A percentile compares a stretch with the other conserved stretches of the same genome.
phyloP scores from a whole-genome alignment of 139 green algal species.

The Chlorella sp. region DNA sequence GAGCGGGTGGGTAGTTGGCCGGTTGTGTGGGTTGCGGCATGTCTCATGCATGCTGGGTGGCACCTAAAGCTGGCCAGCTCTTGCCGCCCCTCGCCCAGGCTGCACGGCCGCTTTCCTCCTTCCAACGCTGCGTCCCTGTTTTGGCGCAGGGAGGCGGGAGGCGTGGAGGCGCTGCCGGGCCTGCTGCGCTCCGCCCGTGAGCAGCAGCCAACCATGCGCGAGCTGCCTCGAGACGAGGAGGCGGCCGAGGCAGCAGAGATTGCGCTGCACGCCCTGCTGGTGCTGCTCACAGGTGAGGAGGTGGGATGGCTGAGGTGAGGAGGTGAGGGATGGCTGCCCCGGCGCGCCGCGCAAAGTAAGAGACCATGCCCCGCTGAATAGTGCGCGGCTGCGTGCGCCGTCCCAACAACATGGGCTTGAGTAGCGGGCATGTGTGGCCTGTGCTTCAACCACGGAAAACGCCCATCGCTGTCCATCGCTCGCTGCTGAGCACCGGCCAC shows the following conservation, averaged over 20 bases:
- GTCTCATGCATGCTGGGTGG: neutral
- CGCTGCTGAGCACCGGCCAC: too few species aligned
- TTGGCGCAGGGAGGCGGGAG: constrained; percentile 12
- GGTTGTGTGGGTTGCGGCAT: neutral
- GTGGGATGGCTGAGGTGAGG: neutral
- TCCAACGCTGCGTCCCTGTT: neutral
- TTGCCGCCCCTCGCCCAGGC: neutral
- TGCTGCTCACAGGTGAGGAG: constrained; percentile 13
- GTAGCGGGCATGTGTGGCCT: too few species aligned
- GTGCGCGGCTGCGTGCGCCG: too few species aligned
- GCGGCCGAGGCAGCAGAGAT: neutral
- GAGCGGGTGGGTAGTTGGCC: neutral
- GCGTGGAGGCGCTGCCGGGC: neutral
- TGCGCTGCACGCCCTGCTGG: constrained; percentile 29
- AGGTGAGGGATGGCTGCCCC: neutral
- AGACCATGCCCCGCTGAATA: too few species aligned
- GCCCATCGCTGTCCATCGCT: too few species aligned
- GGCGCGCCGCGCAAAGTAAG: too few species aligned
- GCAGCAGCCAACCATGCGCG: neutral
- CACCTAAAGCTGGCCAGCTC: neutral
- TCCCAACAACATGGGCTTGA: too few species aligned
- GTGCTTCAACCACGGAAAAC: too few species aligned
- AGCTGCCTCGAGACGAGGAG: constrained; percentile 14
- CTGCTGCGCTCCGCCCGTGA: constrained; percentile 1
- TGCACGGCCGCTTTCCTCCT: neutral